These are phyloP conservation scores for Dioscorea cayenensis DNA, from an alignment of 116 monocot species.

Conservation along the genomic window DNA sequence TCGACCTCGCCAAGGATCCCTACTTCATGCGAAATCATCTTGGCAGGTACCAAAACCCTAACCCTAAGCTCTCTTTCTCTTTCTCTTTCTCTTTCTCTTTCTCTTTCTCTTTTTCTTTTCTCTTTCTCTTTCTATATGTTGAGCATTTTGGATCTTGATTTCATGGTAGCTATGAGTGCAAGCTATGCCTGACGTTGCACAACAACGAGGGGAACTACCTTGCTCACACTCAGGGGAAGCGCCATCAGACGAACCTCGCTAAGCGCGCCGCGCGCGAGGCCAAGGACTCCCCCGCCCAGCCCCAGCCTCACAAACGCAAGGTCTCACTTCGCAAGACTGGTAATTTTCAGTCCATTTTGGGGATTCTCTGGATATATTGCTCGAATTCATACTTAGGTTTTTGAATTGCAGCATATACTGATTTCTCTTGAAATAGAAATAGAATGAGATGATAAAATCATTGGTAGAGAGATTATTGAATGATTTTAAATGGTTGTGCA, in stretches of 20 bases:
- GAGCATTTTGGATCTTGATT: neutral
- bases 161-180: constrained; percentile 72
- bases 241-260: constrained; percentile 97
- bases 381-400: too few species aligned
- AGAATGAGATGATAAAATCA: too few species aligned
- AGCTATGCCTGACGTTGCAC: constrained; percentile 91
- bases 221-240: constrained; percentile 95
- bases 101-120: too few species aligned
- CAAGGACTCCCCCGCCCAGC: constrained; percentile 87
- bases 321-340: constrained; percentile 55
- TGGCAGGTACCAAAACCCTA: constrained; percentile 46
- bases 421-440: too few species aligned
- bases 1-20: constrained; percentile 97
- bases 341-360: constrained; percentile 5
- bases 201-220: constrained; percentile 98
- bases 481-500: too few species aligned
- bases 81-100: too few species aligned
- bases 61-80: constrained; percentile 5
- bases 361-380: too few species aligned
- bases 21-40: constrained; percentile 99
- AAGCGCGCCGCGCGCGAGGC: constrained; percentile 97
- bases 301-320: constrained; percentile 96
- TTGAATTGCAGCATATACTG: too few species aligned
- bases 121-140: too few species aligned
- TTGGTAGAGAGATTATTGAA: too few species aligned